Base-by-base conservation (phyloP, 768 basidiomycete genomes). In the Lyophyllum shimeji region DNA sequence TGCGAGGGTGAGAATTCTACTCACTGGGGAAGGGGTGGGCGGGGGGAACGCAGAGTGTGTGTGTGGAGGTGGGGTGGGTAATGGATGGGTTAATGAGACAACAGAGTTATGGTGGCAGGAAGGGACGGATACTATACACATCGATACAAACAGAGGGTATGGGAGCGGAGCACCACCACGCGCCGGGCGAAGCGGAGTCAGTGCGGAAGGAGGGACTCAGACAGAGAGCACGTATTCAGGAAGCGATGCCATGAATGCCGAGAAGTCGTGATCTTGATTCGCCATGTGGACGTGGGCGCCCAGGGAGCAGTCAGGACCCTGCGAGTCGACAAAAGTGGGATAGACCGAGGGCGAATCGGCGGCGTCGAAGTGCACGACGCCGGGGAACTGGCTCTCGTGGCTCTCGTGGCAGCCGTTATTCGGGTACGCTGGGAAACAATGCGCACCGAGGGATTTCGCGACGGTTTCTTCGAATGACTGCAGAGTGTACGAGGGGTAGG, bases 231-330 rank as follows among this genome's bases (percentile, higher is more conserved):
- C 57, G 55, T 71, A 73, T 47, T 69, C 67, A 33, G 71, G 68
- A 42, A 71, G 59, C n/a, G 69, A 63, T 56, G 65, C 63, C 68
- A 76, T 69, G 68, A 75, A 71, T 34, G 71, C 63, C 50, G 74
- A 73, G 57, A 74, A 74, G 50, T 69, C 69, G 20, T 70, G 59
- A 56, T 68, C 63, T 58, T 67, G 61, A 27, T 61, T 61, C 5
- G 60, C 61, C 64, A 70, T 67, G 52, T 67, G 64, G 45, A 64
- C 48, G 52, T 67, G 64, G 45, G 63, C 48, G 9, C 29, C 29
- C 34, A 65, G 61, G 37, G 61, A 51, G 42, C 57, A 55, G 29
- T n/a, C n/a, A n/a, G 56, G 46, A 48, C 63, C 52, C 24, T 60
- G 50, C 27, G 61, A n/a, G n/a, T n/a, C n/a, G n/a, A n/a, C 60